Evolutionary conservation across 257 asterid species (phyloP).

Genomic region (Lantana camara): DNA sequence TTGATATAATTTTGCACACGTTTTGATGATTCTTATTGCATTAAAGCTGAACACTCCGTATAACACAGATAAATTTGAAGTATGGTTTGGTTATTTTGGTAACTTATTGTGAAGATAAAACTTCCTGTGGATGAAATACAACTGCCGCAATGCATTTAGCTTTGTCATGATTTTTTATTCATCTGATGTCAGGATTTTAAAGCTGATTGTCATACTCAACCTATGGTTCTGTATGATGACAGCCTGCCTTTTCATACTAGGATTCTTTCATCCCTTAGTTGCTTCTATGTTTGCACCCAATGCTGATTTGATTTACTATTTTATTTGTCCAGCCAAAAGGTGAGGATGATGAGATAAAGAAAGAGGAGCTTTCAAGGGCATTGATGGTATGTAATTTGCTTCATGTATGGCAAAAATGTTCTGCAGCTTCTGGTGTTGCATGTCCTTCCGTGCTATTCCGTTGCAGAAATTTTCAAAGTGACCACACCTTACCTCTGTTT

Average conservation of each 20-base stretch:
- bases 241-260: constrained; percentile 19
- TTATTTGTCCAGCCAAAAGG: constrained; percentile 57
- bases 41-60: not conserved
- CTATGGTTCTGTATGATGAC: constrained; percentile 6
- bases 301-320: constrained; percentile 37
- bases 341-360: constrained; percentile 64
- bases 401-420: constrained; percentile 13
- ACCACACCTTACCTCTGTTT: too few species aligned
- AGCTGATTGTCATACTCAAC: constrained; percentile 16
- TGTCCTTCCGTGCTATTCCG: constrained; percentile 26
- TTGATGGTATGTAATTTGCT: constrained; percentile 68
- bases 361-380: constrained; percentile 81
- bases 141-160: not conserved
- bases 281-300: constrained; percentile 16
- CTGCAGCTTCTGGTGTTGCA: constrained; percentile 25
- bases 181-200: constrained; percentile 7
- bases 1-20: constrained; percentile 12
- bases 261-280: not conserved
- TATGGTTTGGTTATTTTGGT: not conserved
- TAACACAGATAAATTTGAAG: constrained; percentile 12
- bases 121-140: constrained; percentile 19
- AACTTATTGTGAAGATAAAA: constrained; percentile 11
- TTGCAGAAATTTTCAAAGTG: constrained; percentile 23
- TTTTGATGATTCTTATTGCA: constrained; percentile 19
- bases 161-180: not conserved